Conservation (phyloP, 768 basidiomycete species). For the Auriscalpium orientale region DNA sequence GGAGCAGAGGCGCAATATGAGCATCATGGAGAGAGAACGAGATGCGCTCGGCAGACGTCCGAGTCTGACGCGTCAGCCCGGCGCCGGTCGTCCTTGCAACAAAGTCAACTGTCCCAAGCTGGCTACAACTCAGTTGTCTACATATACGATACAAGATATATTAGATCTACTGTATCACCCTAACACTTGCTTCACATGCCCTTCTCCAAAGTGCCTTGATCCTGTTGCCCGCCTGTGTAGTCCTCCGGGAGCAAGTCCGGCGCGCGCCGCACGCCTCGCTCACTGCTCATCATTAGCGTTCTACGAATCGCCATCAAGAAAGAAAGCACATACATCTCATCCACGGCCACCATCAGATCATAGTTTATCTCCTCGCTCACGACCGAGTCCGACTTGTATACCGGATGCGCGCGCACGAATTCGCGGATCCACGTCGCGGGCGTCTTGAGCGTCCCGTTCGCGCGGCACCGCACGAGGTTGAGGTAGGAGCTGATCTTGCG, state of each 20-base stretch:
- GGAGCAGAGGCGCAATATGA: too few species aligned
- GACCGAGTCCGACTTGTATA: slow-evolving; percentile 90
- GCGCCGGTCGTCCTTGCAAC: too few species aligned
- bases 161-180: too few species aligned
- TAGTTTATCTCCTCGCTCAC: slow-evolving; percentile 90
- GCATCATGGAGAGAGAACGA: too few species aligned
- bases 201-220: neutral
- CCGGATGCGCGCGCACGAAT: slow-evolving; percentile 85
- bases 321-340: slow-evolving; percentile 68
- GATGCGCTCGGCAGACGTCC: too few species aligned
- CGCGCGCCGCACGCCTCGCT: slow-evolving; percentile 18
- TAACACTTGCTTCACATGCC: too few species aligned
- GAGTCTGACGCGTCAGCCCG: too few species aligned
- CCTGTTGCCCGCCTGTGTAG: slow-evolving; percentile 12
- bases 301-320: neutral
- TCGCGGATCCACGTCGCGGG: slow-evolving; percentile 90
- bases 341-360: slow-evolving; percentile 82
- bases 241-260: slow-evolving; percentile 17
- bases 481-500: slow-evolving; percentile 68
- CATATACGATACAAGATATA: too few species aligned
- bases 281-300: slow-evolving; percentile 4
- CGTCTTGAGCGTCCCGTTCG: slow-evolving; percentile 77
- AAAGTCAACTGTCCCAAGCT: too few species aligned
- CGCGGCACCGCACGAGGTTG: slow-evolving; percentile 66
- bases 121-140: too few species aligned